Conservation (phyloP, 257 asterid species). For the Salvia hispanica region DNA sequence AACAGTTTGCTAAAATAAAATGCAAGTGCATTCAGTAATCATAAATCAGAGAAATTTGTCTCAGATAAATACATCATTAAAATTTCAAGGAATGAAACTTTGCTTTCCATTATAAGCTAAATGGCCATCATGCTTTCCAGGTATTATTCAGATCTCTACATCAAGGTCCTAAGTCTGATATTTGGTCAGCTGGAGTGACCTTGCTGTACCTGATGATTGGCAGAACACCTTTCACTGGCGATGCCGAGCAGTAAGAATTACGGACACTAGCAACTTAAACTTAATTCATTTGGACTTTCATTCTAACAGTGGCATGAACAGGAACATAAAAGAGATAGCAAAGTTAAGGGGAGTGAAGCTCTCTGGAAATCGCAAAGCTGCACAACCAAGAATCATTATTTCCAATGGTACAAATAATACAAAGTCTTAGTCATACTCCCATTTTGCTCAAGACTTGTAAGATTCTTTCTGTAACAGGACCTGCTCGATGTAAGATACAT, state of each 20-base stretch:
- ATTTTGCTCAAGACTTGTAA: conserved; percentile 18
- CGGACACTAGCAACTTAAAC: background rate
- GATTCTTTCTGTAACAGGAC: conserved; percentile 53
- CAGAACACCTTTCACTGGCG: conserved; percentile 80
- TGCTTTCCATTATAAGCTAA: conserved; percentile 4
- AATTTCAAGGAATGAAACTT: background rate
- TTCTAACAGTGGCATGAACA: conserved; percentile 35
- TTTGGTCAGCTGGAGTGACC: conserved; percentile 98
- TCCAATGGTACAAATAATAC: conserved; percentile 55
- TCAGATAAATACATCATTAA: background rate
- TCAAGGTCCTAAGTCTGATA: conserved; percentile 86
- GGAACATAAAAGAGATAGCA: conserved; percentile 89
- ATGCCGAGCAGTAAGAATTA: conserved; percentile 72
- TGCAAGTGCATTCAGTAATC: background rate
- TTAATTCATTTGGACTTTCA: background rate
- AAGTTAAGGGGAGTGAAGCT: conserved; percentile 81
- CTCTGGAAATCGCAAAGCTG: conserved; percentile 95
- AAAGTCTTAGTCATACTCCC: background rate
- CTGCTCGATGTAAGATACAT: conserved; percentile 60
- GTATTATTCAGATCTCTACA: conserved; percentile 81
- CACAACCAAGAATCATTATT: conserved; percentile 81
- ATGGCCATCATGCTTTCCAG: conserved; percentile 44
- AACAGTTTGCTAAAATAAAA: background rate
- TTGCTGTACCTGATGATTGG: conserved; percentile 81
- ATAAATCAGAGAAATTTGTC: background rate